Percentiles rank a stretch among this genome's conserved stretches.
Evolutionary conservation across 2,329 filamentous ascomycete species (phyloP).

Genomic region (Aspergillus fumigatiaffinis): DNA sequence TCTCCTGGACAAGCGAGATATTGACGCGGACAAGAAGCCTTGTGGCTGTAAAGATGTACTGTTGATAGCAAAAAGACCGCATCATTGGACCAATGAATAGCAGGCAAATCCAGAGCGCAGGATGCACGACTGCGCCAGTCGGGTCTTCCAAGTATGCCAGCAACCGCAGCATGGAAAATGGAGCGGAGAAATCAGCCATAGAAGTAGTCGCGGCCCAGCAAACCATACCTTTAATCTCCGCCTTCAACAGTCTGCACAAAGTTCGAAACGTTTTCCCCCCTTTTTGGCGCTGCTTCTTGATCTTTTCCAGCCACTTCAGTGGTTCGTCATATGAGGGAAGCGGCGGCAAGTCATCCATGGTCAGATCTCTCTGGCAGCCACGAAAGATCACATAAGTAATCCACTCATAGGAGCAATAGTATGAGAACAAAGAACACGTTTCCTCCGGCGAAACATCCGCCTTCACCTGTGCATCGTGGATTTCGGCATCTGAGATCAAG

Average conservation of each 20-base stretch:
- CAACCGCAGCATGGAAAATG: constrained; percentile 53
- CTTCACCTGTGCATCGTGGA: constrained; percentile 3
- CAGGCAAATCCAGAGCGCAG: constrained; percentile 53
- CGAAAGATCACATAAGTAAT: constrained; percentile 28
- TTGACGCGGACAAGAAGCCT: constrained; percentile 55
- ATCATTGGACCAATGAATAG: constrained; percentile 50
- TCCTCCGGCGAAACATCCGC: constrained; percentile 25
- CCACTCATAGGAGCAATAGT: constrained; percentile 33
- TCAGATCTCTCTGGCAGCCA: constrained; percentile 25
- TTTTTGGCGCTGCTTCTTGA: constrained; percentile 20
- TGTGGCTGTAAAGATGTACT: constrained; percentile 57
- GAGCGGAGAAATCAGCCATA: constrained; percentile 48
- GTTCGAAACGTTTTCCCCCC: constrained; percentile 26
- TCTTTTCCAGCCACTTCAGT: constrained; percentile 21
- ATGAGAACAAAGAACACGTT: constrained; percentile 30
- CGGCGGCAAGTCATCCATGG: constrained; percentile 30
- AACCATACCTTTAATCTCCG: constrained; percentile 25
- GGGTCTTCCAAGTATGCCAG: constrained; percentile 51
- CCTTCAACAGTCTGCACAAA: constrained; percentile 21
- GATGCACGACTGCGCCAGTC: constrained; percentile 42
- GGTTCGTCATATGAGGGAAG: constrained; percentile 30
- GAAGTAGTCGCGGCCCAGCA: constrained; percentile 21
- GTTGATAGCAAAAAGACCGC: constrained; percentile 52
- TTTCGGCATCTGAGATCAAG: constrained; percentile 15
- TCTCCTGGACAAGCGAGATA: constrained; percentile 55